Evolutionary conservation across 1,139 yeast genomes (phyloP).

Genomic region (Saccharomycopsis hybrid): DNA sequence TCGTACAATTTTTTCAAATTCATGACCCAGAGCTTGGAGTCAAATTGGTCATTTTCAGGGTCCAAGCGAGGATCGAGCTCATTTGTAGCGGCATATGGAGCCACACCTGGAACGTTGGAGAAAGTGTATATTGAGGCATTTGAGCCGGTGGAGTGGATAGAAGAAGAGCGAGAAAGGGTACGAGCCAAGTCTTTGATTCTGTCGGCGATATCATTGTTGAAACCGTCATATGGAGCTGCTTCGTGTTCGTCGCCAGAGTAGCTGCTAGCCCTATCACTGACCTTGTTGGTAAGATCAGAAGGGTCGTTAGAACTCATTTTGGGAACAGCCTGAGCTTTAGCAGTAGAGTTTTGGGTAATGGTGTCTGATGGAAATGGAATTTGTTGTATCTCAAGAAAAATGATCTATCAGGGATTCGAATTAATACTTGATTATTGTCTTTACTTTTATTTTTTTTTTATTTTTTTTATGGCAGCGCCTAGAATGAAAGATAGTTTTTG

Average conservation of each 20-base stretch:
- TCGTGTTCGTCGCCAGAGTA: slow-evolving; percentile 4
- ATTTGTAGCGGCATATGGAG: background rate
- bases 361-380: too few species aligned
- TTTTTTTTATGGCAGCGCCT: too few species aligned
- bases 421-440: too few species aligned
- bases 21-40: slow-evolving; percentile 65
- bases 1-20: slow-evolving; percentile 53
- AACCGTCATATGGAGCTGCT: slow-evolving; percentile 33
- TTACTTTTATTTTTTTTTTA: too few species aligned
- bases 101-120: slow-evolving; percentile 6
- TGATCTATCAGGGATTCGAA: too few species aligned
- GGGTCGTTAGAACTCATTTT: background rate
- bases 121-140: slow-evolving; percentile 7
- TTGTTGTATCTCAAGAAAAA: too few species aligned
- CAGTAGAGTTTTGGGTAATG: too few species aligned
- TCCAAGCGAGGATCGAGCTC: slow-evolving; percentile 23
- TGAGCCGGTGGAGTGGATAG: slow-evolving; percentile 4
- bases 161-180: slow-evolving; percentile 20
- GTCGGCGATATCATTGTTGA: slow-evolving; percentile 29
- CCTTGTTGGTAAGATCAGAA: background rate
- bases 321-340: too few species aligned
- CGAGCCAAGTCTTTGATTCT: slow-evolving; percentile 46
- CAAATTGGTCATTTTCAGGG: slow-evolving; percentile 43
- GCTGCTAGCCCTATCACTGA: slow-evolving; percentile 1
- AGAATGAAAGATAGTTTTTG: too few species aligned